Conservation (phyloP, 768 basidiomycete species). For the Gautieria morchelliformis region DNA sequence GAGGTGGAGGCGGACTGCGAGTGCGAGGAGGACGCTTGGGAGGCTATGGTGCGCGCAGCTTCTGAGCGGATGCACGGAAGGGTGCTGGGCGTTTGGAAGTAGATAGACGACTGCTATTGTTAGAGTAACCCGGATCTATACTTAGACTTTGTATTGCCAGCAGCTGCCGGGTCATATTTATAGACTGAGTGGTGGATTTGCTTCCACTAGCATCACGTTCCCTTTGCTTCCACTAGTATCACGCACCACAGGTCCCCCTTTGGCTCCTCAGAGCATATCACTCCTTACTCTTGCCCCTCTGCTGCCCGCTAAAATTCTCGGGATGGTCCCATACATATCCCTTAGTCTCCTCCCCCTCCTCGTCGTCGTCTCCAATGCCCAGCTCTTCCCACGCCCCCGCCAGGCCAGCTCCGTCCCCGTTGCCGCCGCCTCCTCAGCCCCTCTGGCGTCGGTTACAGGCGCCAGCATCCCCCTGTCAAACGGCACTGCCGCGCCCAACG, state of each 20-base stretch:
- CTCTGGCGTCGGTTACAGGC: conserved; percentile 20
- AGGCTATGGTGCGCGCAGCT: conserved; percentile 24
- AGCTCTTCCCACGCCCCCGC: conserved; percentile 9
- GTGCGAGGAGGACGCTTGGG: conserved; percentile 19
- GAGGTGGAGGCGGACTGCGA: conserved; percentile 34
- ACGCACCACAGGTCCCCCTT: too few species aligned
- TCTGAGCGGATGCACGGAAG: background rate
- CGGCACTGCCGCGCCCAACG: background rate
- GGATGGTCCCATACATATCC: background rate
- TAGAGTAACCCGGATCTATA: too few species aligned
- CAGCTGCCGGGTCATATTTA: too few species aligned
- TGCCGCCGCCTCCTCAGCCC: background rate
- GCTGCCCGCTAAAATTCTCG: too few species aligned
- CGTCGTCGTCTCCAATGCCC: conserved; percentile 31
- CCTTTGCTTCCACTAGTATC: too few species aligned
- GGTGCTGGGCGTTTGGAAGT: background rate
- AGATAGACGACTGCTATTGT: too few species aligned
- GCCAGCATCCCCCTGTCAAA: conserved; percentile 19
- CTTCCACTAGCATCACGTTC: too few species aligned
- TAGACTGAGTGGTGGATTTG: too few species aligned
- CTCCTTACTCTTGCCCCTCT: too few species aligned
- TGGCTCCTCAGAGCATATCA: too few species aligned
- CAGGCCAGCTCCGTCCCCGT: background rate
- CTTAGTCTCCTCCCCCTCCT: conserved; percentile 24
- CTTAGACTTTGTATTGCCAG: too few species aligned